Percentiles rank a stretch among this genome's conserved stretches.
phyloP scores from a whole-genome alignment of 2,329 filamentous ascomycete genomes.

The Fusarium coicis region DNA sequence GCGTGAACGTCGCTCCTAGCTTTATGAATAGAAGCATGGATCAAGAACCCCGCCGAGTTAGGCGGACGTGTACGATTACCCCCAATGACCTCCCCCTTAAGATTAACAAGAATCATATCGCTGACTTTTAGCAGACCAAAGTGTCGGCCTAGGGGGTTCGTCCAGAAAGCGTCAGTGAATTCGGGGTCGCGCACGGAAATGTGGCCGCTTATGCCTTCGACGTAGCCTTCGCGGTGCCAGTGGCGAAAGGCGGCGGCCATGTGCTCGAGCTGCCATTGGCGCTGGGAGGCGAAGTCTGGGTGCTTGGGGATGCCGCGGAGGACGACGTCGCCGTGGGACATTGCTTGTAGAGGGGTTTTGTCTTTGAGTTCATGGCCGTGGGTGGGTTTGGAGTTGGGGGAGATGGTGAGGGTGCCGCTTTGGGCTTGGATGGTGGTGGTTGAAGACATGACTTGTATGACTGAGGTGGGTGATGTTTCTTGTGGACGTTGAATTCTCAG shows the following conservation, averaged over 20 bases:
- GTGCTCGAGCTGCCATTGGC: conserved; percentile 61
- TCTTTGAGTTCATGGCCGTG: conserved; percentile 39
- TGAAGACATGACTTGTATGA: neutral
- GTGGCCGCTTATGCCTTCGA: conserved; percentile 76
- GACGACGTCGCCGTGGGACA: conserved; percentile 43
- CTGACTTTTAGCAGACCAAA: conserved; percentile 73
- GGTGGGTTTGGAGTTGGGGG: conserved; percentile 9
- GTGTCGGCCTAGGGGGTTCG: conserved; percentile 71
- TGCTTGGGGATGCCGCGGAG: conserved; percentile 40
- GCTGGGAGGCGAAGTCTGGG: conserved; percentile 38
- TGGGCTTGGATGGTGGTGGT: neutral
- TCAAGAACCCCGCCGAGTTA: conserved; percentile 76
- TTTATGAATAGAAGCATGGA: conserved; percentile 73
- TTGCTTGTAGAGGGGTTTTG: conserved; percentile 42
- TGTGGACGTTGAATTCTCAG: rapidly evolving
- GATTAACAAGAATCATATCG: conserved; percentile 75
- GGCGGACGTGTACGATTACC: conserved; percentile 69
- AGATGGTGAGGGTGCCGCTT: conserved; percentile 12
- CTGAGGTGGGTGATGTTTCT: neutral
- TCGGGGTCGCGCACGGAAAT: conserved; percentile 74
- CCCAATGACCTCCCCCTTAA: conserved; percentile 69
- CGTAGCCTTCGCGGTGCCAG: conserved; percentile 72
- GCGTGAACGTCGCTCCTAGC: conserved; percentile 72
- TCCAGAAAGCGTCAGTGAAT: conserved; percentile 71
- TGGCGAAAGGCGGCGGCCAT: conserved; percentile 75